A percentile compares a stretch with the other conserved stretches of the same genome.
These are phyloP conservation scores for Globisporangium sylvaticum DNA, from an alignment of 352 stramenopile species.

Conservation along the genomic window DNA sequence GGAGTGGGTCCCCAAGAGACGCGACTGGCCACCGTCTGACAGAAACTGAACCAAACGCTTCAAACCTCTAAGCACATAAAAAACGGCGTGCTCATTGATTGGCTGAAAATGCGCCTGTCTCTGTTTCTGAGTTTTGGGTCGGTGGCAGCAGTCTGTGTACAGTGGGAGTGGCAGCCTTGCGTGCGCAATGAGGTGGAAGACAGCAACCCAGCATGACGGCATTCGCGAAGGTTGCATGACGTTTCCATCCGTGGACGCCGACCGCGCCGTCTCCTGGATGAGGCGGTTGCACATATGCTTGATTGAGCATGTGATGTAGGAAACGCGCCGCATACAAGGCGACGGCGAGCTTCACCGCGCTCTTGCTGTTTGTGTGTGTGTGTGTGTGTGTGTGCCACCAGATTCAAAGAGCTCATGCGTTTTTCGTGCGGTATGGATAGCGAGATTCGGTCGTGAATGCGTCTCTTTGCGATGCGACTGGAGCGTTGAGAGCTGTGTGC, in stretches of 20 bases:
- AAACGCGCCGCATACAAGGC: background rate
- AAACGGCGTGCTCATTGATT: background rate
- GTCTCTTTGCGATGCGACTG: background rate
- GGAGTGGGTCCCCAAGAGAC: background rate
- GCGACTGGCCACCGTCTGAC: background rate
- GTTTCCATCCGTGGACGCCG: background rate
- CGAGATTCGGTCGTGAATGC: background rate
- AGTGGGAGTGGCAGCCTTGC: background rate
- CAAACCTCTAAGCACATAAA: background rate
- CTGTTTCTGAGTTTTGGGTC: background rate
- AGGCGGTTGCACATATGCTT: background rate
- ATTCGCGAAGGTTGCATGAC: background rate
- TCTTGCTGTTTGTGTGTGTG: background rate
- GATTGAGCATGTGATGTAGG: background rate
- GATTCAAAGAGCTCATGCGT: background rate
- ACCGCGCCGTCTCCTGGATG: background rate
- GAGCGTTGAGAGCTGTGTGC: background rate
- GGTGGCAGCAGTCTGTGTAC: background rate
- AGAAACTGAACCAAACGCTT: background rate
- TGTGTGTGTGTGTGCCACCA: background rate
- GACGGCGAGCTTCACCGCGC: background rate
- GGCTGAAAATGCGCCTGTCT: slow-evolving; percentile 2
- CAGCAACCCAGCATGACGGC: background rate
- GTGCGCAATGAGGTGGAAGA: background rate
- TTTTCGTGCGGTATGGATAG: background rate